phyloP scores from a whole-genome alignment of 495 filamentous ascomycete species.

The Penicillium waksmanii region DNA sequence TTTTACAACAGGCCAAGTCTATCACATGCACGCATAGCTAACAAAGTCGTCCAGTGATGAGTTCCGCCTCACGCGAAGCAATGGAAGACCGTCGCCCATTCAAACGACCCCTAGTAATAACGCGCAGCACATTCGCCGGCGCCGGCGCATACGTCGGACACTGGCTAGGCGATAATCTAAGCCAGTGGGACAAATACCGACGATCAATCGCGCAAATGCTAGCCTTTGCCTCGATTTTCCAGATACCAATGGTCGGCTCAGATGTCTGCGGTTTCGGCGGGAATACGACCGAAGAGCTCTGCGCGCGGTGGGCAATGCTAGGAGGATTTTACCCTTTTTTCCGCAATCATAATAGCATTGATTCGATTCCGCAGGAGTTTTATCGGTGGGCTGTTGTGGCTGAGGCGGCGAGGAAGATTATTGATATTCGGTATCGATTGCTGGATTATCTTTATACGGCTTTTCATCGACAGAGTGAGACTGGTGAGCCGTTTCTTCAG shows the following conservation, averaged over 20 bases:
- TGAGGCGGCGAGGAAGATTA: constrained; percentile 67
- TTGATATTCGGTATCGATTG: constrained; percentile 74
- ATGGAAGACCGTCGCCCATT: constrained; percentile 71
- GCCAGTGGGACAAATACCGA: constrained; percentile 74
- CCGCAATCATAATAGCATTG: constrained; percentile 71
- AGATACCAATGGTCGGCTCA: constrained; percentile 82
- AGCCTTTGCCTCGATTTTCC: constrained; percentile 78
- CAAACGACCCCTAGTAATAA: constrained; percentile 77
- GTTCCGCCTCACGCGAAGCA: constrained; percentile 61
- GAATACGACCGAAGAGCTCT: constrained; percentile 77
- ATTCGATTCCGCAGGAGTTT: constrained; percentile 68
- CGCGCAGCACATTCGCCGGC: constrained; percentile 81
- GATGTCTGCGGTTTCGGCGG: constrained; percentile 81
- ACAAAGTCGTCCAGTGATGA: constrained; percentile 66
- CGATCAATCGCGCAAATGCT: constrained; percentile 69
- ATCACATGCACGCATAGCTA: constrained; percentile 4
- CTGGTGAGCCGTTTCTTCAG: constrained; percentile 69
- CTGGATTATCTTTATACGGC: constrained; percentile 86
- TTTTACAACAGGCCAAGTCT: not conserved
- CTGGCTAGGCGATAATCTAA: constrained; percentile 84
- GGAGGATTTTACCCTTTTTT: constrained; percentile 85
- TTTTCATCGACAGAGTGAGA: constrained; percentile 63
- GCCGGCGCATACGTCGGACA: constrained; percentile 79
- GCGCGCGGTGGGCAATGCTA: constrained; percentile 81
- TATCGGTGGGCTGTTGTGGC: constrained; percentile 73